phyloP scores from a whole-genome alignment of 306 rosid genomes.

The Pterocarpus macrocarpus region DNA sequence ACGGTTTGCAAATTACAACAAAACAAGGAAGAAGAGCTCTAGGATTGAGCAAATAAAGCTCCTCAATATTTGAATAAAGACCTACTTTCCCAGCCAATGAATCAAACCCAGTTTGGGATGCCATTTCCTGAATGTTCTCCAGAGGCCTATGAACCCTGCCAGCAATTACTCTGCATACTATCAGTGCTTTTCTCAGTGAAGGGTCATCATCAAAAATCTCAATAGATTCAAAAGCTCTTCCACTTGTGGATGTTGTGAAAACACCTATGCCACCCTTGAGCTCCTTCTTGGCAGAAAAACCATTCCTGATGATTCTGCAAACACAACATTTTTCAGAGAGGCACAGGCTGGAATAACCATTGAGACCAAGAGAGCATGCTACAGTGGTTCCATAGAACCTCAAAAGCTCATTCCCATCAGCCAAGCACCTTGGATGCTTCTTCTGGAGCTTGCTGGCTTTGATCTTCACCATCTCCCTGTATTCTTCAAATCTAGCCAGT shows the following conservation, averaged over 20 bases:
- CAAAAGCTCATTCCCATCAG: conserved; percentile 94
- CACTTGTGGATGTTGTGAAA: conserved; percentile 95
- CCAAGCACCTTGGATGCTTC: conserved; percentile 94
- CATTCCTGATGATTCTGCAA: conserved; percentile 86
- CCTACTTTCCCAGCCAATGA: conserved; percentile 91
- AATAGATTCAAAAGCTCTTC: conserved; percentile 81
- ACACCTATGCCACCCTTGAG: conserved; percentile 88
- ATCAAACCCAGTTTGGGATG: conserved; percentile 86
- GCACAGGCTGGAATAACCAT: conserved; percentile 83
- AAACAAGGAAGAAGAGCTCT: conserved; percentile 94
- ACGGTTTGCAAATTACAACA: conserved; percentile 84
- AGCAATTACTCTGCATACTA: conserved; percentile 91
- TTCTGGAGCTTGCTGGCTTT: conserved; percentile 92
- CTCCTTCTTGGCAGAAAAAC: conserved; percentile 87
- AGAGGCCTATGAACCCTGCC: conserved; percentile 92
- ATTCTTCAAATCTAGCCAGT: conserved; percentile 86
- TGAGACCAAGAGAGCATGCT: conserved; percentile 81
- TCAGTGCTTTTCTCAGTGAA: conserved; percentile 64
- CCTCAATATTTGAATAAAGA: conserved; percentile 83
- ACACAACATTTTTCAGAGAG: conserved; percentile 78
- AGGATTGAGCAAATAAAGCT: conserved; percentile 87
- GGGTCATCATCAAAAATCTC: conserved; percentile 58
- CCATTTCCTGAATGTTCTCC: conserved; percentile 84
- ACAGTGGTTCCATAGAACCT: conserved; percentile 86
- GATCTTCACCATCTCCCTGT: conserved; percentile 85